phyloP scores from a whole-genome alignment of 371 early-diverging fungal species.

The Syncephalastrum monosporum region DNA sequence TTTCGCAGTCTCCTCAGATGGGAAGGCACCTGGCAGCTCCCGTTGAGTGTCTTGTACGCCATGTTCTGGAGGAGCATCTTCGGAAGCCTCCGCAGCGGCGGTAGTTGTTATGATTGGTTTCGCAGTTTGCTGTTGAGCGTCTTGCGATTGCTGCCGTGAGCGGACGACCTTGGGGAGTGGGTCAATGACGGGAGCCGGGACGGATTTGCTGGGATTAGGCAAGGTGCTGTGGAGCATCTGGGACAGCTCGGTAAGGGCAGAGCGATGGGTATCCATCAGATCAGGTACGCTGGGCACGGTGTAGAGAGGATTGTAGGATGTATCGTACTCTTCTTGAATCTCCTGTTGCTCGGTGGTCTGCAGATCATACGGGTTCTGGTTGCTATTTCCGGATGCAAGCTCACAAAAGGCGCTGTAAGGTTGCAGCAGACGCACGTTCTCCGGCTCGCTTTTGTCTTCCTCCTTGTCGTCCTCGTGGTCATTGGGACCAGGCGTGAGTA shows the following conservation, averaged over 20 bases:
- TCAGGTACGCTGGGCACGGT: conserved; percentile 55
- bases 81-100: too few relatives aligned
- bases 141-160: not conserved
- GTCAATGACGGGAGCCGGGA: conserved; percentile 16
- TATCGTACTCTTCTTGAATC: conserved; percentile 50
- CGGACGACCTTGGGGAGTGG: conserved; percentile 35
- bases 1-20: conserved; percentile 9
- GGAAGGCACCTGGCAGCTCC: conserved; percentile 40
- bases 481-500: conserved; percentile 35
- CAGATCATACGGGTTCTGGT: not conserved
- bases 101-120: too few relatives aligned
- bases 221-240: conserved; percentile 37
- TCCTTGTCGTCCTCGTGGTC: conserved; percentile 3
- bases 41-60: conserved; percentile 3
- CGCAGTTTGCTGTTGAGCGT: not conserved
- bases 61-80: not conserved
- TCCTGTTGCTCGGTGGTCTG: conserved; percentile 28
- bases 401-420: conserved; percentile 11
- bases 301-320: conserved; percentile 46
- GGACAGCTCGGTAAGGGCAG: conserved; percentile 42
- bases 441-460: not conserved
- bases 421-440: conserved; percentile 8
- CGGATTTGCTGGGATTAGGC: conserved; percentile 11
- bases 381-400: conserved; percentile 6
- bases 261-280: conserved; percentile 43